These are phyloP conservation scores for Oxytropis ochrocephala DNA, from an alignment of 306 rosid genomes.

Conservation along the genomic window DNA sequence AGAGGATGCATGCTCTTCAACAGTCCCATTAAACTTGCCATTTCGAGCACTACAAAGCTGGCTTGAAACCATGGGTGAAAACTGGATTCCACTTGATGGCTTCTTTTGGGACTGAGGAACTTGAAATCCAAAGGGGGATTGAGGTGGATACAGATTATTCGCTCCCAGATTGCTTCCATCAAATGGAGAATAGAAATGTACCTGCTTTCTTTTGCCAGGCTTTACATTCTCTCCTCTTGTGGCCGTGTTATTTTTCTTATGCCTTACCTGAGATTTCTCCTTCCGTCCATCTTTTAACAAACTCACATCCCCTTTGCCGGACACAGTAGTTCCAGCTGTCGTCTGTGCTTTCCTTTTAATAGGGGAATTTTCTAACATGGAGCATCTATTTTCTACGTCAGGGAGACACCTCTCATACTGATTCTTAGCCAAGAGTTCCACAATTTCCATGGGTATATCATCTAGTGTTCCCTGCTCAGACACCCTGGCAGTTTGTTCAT, in stretches of 20 bases:
- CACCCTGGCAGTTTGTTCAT: constrained; percentile 33
- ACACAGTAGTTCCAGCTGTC: constrained; percentile 25
- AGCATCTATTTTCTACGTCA: constrained; percentile 40
- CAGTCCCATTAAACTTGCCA: constrained; percentile 42
- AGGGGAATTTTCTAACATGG: constrained; percentile 29
- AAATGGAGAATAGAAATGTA: constrained; percentile 39
- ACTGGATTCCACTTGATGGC: constrained; percentile 44
- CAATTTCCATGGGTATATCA: constrained; percentile 93
- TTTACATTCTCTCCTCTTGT: constrained; percentile 38
- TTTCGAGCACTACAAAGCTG: constrained; percentile 43
- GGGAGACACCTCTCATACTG: constrained; percentile 79
- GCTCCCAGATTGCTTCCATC: constrained; percentile 28
- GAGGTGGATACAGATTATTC: constrained; percentile 44
- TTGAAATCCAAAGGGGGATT: constrained; percentile 30
- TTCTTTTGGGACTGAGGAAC: constrained; percentile 55
- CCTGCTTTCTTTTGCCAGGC: constrained; percentile 45
- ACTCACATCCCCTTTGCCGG: constrained; percentile 34
- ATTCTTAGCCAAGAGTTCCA: constrained; percentile 83
- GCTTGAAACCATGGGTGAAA: constrained; percentile 46
- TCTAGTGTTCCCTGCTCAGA: constrained; percentile 59
- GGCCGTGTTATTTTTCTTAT: constrained; percentile 31
- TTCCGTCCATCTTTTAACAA: constrained; percentile 39
- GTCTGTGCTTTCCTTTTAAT: constrained; percentile 40
- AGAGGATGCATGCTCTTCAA: constrained; percentile 44
- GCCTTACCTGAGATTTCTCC: constrained; percentile 40